Conservation (phyloP, 306 rosid genomes). For the Urtica urens region DNA sequence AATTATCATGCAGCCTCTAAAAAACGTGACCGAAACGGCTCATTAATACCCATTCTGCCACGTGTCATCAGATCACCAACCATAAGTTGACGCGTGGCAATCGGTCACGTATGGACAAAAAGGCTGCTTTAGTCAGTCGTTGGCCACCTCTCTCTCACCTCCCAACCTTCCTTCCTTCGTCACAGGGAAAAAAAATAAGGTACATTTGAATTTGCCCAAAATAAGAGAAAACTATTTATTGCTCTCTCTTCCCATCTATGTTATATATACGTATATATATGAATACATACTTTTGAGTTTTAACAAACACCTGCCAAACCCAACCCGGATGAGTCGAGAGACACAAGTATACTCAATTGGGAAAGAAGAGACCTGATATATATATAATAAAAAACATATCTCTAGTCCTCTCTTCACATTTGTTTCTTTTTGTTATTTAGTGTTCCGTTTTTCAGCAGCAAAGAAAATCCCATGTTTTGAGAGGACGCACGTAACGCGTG, state of each 20-base stretch:
- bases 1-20: slow-evolving; percentile 18
- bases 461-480: neutral
- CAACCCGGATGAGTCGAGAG: neutral
- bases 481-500: neutral
- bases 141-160: slow-evolving; percentile 65
- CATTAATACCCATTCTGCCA: slow-evolving; percentile 15
- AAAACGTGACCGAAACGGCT: slow-evolving; percentile 1
- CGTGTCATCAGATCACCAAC: slow-evolving; percentile 25
- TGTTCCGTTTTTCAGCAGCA: no score
- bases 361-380: neutral
- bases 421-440: no score
- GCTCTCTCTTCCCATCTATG: neutral
- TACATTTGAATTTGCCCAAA: neutral
- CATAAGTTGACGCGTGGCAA: slow-evolving; percentile 15
- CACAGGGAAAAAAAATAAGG: slow-evolving; percentile 1
- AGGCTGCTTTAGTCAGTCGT: slow-evolving; percentile 47
- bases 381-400: no score
- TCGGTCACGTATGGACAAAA: slow-evolving; percentile 18
- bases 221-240: neutral
- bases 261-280: neutral
- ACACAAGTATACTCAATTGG: neutral
- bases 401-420: neutral
- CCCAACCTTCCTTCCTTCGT: slow-evolving; percentile 10
- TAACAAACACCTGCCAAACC: slow-evolving; percentile 2
- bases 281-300: neutral